phyloP scores from a whole-genome alignment of 163 green algal genomes.

The Smithsoniella earleae region DNA sequence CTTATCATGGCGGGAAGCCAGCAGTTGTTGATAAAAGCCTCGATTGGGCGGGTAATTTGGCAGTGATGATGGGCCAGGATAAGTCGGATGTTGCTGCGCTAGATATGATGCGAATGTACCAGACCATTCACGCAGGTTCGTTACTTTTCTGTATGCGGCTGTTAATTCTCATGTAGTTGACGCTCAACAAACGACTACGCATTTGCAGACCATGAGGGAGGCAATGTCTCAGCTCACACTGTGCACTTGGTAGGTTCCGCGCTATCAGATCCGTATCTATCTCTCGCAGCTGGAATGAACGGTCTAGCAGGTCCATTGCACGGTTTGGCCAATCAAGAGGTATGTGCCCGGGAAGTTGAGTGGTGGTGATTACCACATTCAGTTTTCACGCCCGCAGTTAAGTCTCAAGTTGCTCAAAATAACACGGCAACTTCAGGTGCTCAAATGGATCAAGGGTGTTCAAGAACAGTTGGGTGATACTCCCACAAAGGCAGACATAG shows the following conservation, averaged over 20 bases:
- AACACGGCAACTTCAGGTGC: conserved; percentile 32
- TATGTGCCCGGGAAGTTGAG: too few species aligned
- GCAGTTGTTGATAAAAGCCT: conserved; percentile 61
- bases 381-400: too few species aligned
- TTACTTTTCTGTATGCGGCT: conserved; percentile 21
- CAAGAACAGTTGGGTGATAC: conserved; percentile 58
- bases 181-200: too few species aligned
- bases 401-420: too few species aligned
- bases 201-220: conserved; percentile 53
- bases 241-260: conserved; percentile 87
- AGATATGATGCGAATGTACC: conserved; percentile 95
- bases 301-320: conserved; percentile 93
- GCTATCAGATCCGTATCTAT: conserved; percentile 93
- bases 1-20: conserved; percentile 64
- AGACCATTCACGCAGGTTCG: conserved; percentile 78
- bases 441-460: conserved; percentile 62
- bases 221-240: conserved; percentile 92
- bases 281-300: conserved; percentile 82
- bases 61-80: conserved; percentile 89
- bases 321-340: conserved; percentile 96
- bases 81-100: conserved; percentile 53
- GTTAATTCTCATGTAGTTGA: too few species aligned
- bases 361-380: too few species aligned
- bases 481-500: conserved; percentile 75
- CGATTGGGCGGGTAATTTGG: conserved; percentile 91